These are phyloP conservation scores for Didymella arachidicola DNA, from an alignment of 2,329 filamentous ascomycete genomes.

Conservation along the genomic window DNA sequence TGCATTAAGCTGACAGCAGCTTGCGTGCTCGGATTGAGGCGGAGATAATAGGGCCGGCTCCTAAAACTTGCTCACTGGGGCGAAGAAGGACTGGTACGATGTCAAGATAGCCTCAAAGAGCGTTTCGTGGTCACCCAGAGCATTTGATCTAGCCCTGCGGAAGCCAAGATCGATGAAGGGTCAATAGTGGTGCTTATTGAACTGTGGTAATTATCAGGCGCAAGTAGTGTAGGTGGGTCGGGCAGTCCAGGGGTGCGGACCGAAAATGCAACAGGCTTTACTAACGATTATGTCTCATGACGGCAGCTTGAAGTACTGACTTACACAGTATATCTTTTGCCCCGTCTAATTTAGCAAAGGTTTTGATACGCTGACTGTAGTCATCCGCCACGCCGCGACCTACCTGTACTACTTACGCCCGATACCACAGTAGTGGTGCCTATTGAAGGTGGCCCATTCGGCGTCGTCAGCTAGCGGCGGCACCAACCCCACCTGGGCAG, in stretches of 20 bases:
- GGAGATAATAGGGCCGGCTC: slow-evolving; percentile 18
- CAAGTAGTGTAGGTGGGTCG: too few species aligned
- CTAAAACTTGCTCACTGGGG: slow-evolving; percentile 27
- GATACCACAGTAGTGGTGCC: neutral
- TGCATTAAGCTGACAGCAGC: slow-evolving; percentile 24
- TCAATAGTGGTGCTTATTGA: slow-evolving; percentile 18
- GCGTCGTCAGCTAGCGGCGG: slow-evolving; percentile 20
- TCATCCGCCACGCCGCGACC: too few species aligned
- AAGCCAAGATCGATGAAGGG: neutral
- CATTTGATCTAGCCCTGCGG: neutral
- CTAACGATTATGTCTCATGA: too few species aligned
- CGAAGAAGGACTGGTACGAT: neutral
- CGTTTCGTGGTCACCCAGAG: neutral
- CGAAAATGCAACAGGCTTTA: too few species aligned
- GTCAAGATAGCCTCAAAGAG: neutral
- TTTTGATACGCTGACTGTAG: too few species aligned
- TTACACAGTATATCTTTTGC: too few species aligned
- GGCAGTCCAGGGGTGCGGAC: too few species aligned
- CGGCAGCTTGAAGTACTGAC: too few species aligned
- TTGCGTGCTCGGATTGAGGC: slow-evolving; percentile 19
- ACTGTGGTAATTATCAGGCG: too few species aligned
- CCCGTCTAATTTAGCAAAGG: too few species aligned
- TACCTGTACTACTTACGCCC: too few species aligned
- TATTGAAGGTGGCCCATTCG: slow-evolving; percentile 22
- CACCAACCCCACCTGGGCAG: slow-evolving; percentile 7